These are phyloP conservation scores for Pseudogymnoascus sp. DNA, from an alignment of 2,329 filamentous ascomycete genomes.

Conservation along the genomic window DNA sequence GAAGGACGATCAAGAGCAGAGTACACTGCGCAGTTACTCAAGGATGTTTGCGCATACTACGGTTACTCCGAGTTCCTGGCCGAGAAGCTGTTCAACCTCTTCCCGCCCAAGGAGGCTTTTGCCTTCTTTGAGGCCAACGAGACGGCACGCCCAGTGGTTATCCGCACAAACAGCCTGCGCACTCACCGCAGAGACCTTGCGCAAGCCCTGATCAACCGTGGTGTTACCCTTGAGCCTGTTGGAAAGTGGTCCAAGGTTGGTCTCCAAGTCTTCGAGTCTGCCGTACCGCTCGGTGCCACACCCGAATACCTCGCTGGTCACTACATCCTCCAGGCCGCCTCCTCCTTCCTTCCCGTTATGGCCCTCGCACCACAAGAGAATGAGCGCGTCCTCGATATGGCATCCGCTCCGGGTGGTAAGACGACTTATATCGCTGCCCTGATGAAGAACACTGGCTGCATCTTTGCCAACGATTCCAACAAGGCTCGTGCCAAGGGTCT, in stretches of 20 bases:
- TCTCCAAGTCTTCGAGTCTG: constrained; percentile 89
- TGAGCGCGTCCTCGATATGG: constrained; percentile 88
- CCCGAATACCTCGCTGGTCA: constrained; percentile 96
- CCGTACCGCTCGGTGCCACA: constrained; percentile 74
- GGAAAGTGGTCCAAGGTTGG: constrained; percentile 99
- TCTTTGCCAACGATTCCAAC: constrained; percentile 95
- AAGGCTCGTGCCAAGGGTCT: constrained; percentile 91
- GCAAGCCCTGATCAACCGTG: constrained; percentile 89
- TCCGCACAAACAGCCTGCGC: constrained; percentile 91
- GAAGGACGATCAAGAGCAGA: constrained; percentile 76
- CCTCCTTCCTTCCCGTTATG: constrained; percentile 96
- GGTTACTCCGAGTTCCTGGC: constrained; percentile 93
- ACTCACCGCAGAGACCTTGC: constrained; percentile 72
- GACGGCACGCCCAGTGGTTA: constrained; percentile 84
- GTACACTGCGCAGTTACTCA: constrained; percentile 78
- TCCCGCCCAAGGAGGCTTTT: constrained; percentile 87
- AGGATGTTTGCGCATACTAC: constrained; percentile 94
- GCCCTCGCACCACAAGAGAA: constrained; percentile 88
- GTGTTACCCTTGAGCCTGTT: constrained; percentile 91
- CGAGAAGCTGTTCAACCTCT: constrained; percentile 89
- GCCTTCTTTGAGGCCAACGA: constrained; percentile 99
- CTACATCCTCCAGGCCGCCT: constrained; percentile 95
- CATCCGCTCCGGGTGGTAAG: constrained; percentile 90
- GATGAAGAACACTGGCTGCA: constrained; percentile 94
- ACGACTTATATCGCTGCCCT: constrained; percentile 93